Percentiles rank a stretch among this genome's conserved stretches.
phyloP scores from a whole-genome alignment of 2,329 filamentous ascomycete genomes.

The Ampelomyces quisqualis region DNA sequence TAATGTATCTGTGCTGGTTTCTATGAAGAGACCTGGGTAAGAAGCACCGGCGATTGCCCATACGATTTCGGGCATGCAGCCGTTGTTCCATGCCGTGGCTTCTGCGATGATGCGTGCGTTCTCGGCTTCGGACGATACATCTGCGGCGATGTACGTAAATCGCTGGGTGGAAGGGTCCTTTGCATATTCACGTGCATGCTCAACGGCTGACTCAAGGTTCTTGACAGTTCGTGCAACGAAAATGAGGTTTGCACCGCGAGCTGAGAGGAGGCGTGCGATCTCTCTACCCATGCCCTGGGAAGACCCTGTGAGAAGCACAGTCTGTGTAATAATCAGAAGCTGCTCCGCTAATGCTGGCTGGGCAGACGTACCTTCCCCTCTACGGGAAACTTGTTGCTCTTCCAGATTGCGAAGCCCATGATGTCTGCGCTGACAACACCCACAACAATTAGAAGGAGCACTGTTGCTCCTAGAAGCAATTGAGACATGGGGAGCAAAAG shows the following conservation, averaged over 20 bases:
- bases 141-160: conserved; percentile 81
- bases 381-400: conserved; percentile 76
- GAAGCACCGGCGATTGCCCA: conserved; percentile 85
- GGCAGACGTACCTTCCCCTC: conserved; percentile 70
- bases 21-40: conserved; percentile 73
- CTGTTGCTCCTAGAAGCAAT: conserved; percentile 40
- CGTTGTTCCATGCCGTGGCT: conserved; percentile 76
- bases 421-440: conserved; percentile 45
- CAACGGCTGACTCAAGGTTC: conserved; percentile 72
- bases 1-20: conserved; percentile 66
- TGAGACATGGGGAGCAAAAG: conserved; percentile 33
- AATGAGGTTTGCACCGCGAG: conserved; percentile 82
- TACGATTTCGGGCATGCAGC: conserved; percentile 73
- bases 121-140: conserved; percentile 71
- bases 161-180: conserved; percentile 66
- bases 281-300: conserved; percentile 90
- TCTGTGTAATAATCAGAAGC: conserved; percentile 54
- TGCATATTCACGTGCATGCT: conserved; percentile 67
- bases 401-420: conserved; percentile 67
- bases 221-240: conserved; percentile 75
- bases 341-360: not conserved
- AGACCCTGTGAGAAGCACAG: conserved; percentile 82
- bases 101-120: conserved; percentile 69
- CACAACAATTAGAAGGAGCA: conserved; percentile 40
- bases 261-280: conserved; percentile 70